Conservation (phyloP, 2,329 filamentous ascomycete genomes). For the Oidium heveae region DNA sequence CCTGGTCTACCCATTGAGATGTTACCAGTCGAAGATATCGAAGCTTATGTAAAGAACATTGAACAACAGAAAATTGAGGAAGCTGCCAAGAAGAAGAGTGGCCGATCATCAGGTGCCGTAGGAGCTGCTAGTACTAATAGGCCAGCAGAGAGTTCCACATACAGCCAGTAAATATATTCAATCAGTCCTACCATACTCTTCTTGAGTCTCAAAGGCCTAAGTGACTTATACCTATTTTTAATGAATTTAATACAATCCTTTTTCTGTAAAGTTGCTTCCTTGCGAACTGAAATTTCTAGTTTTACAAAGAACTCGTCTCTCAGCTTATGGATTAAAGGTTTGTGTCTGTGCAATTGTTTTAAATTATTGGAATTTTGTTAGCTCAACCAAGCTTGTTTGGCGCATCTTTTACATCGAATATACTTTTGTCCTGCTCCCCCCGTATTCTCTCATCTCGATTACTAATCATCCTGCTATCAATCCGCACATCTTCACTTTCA, state of each 20-base stretch:
- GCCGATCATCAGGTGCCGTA: conserved; percentile 36
- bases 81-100: conserved; percentile 87
- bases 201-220: too few relatives aligned
- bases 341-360: too few relatives aligned
- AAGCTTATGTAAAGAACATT: conserved; percentile 93
- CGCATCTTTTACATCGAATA: conserved; percentile 52
- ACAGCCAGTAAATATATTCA: too few relatives aligned
- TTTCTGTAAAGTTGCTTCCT: too few relatives aligned
- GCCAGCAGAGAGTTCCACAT: conserved; percentile 22
- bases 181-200: too few relatives aligned
- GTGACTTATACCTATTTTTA: too few relatives aligned
- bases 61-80: conserved; percentile 99
- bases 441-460: conserved; percentile 54
- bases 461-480: conserved; percentile 62
- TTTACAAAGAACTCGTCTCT: too few relatives aligned
- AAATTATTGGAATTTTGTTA: background rate
- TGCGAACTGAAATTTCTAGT: too few relatives aligned
- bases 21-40: conserved; percentile 85
- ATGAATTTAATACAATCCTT: too few relatives aligned
- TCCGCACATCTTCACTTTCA: conserved; percentile 71
- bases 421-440: conserved; percentile 31
- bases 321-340: too few relatives aligned
- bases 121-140: conserved; percentile 38
- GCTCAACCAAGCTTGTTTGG: conserved; percentile 50
- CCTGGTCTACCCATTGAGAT: conserved; percentile 80